phyloP scores from a whole-genome alignment of 1,139 yeast genomes.

The Debaryomyces subglobosus region DNA sequence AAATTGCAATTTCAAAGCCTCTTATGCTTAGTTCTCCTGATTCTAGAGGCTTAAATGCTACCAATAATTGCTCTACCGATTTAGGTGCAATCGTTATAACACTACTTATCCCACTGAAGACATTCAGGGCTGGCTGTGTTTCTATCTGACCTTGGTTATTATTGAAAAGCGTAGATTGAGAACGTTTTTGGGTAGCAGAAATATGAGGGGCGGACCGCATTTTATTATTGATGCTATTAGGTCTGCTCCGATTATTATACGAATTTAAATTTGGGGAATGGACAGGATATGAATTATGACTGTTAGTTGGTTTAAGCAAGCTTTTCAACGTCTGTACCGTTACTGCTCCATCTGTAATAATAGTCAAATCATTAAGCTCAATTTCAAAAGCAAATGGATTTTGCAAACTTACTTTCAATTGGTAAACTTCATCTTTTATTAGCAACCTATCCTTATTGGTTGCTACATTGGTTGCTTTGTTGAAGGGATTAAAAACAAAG shows the following conservation, averaged over 20 bases:
- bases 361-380: constrained; percentile 55
- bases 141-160: constrained; percentile 3
- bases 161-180: constrained; percentile 6
- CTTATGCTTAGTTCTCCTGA: constrained; percentile 34
- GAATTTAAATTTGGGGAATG: constrained; percentile 2
- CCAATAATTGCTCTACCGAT: constrained; percentile 34
- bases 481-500: constrained; percentile 41
- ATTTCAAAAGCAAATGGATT: constrained; percentile 84
- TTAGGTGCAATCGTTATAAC: constrained; percentile 28
- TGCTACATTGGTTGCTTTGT: constrained; percentile 16
- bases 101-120: constrained; percentile 8
- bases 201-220: neutral
- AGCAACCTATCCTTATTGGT: constrained; percentile 38
- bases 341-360: constrained; percentile 37
- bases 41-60: constrained; percentile 38
- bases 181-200: constrained; percentile 3
- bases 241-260: neutral
- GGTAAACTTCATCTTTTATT: constrained; percentile 59
- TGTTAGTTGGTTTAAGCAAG: constrained; percentile 14
- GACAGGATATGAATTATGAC: neutral
- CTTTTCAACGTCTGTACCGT: constrained; percentile 32
- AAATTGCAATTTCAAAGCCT: constrained; percentile 36
- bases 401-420: constrained; percentile 59
- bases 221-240: neutral
- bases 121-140: constrained; percentile 3